Evolutionary conservation across 2,329 filamentous ascomycete species (phyloP).

Genomic region (Thelonectria blattea): DNA sequence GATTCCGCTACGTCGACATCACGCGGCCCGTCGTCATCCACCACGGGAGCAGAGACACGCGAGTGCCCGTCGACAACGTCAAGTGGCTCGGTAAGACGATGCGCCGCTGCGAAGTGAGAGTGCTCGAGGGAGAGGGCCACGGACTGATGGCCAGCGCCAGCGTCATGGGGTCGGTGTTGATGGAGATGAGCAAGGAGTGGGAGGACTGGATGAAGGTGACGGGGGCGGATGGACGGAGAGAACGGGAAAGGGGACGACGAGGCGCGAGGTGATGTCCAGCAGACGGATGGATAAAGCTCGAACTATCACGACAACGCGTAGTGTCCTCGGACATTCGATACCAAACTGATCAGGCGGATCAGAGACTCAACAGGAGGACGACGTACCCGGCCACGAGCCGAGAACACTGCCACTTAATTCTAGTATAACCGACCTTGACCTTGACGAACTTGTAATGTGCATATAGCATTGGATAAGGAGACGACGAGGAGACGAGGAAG

Average conservation of each 20-base stretch:
- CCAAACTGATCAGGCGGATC: neutral
- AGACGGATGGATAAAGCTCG: too few relatives aligned
- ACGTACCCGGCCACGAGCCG: neutral
- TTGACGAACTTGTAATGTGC: neutral
- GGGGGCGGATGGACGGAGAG: constrained; percentile 46
- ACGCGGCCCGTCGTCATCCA: constrained; percentile 90
- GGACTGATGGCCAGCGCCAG: constrained; percentile 92
- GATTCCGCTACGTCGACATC: constrained; percentile 97
- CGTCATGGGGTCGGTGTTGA: constrained; percentile 93
- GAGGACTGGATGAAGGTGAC: constrained; percentile 79
- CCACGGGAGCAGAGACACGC: constrained; percentile 86
- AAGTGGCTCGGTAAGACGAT: constrained; percentile 94
- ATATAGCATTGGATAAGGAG: neutral
- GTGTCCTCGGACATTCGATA: neutral
- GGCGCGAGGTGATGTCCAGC: constrained; percentile 31
- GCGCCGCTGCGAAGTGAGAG: constrained; percentile 87
- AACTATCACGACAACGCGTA: too few relatives aligned
- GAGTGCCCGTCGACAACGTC: constrained; percentile 94
- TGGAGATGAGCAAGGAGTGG: constrained; percentile 95
- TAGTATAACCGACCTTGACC: neutral
- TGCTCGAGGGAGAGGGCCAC: constrained; percentile 91
- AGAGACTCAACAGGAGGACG: neutral
- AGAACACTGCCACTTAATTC: neutral
- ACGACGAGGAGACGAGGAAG: neutral
- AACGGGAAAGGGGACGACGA: constrained; percentile 42